phyloP scores from a whole-genome alignment of 139 green algal species.

The Chlorella sorokiniana region DNA sequence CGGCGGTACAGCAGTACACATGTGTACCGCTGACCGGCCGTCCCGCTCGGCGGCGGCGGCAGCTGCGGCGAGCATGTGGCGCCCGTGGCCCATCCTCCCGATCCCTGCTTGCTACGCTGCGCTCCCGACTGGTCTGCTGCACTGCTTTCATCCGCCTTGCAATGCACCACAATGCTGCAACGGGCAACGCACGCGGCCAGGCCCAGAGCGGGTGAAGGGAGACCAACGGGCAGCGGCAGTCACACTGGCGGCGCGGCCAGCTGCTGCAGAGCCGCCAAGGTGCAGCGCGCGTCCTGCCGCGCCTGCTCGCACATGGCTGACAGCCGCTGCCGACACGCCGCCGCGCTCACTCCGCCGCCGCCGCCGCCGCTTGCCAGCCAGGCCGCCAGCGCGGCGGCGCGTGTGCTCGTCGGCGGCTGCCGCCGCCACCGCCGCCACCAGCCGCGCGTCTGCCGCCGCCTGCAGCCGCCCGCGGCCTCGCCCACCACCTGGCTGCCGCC shows the following conservation, averaged over 20 bases:
- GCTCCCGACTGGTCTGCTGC: no score
- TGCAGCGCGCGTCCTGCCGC: neutral
- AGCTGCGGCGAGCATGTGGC: neutral
- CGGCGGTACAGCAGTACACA: no score
- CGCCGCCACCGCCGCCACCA: neutral
- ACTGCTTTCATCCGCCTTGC: no score
- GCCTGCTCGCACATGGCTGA: neutral
- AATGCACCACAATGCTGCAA: no score
- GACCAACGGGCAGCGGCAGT: no score
- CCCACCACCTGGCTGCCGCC: neutral
- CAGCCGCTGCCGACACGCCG: neutral
- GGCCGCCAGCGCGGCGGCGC: neutral
- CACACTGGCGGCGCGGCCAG: neutral
- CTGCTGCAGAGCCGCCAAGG: constrained; percentile 12
- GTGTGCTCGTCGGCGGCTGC: neutral
- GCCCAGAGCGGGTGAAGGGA: no score
- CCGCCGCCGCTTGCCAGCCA: neutral
- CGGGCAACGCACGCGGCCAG: no score
- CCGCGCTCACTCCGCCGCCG: no score
- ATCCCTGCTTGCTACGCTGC: no score
- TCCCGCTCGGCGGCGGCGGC: no score
- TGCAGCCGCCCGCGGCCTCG: neutral
- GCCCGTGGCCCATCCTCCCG: no score
- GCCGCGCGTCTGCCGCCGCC: neutral
- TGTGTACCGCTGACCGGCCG: neutral